Evolutionary conservation across 805 yeast genomes (phyloP).

Genomic region (Saccharomyces cerevisiae): DNA sequence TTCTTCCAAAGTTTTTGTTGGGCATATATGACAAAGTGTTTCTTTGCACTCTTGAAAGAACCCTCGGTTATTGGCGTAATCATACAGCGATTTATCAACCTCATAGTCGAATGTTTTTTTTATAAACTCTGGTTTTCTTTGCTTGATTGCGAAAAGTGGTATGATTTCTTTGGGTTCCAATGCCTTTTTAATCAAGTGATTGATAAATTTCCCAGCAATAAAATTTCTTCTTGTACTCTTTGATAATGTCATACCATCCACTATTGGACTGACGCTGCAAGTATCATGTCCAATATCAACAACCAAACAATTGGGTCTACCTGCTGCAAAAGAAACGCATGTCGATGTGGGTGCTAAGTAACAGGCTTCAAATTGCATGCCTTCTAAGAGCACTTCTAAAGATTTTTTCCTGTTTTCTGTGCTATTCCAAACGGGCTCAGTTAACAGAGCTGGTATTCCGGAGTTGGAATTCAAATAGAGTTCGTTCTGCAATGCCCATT

Average conservation of each 20-base stretch:
- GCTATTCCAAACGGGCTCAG: constrained; percentile 84
- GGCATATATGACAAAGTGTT: constrained; percentile 44
- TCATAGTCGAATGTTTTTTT: constrained; percentile 18
- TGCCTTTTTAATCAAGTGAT: constrained; percentile 23
- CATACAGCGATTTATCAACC: constrained; percentile 43
- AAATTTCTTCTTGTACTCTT: constrained; percentile 63
- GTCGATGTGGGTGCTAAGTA: constrained; percentile 79
- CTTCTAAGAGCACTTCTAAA: constrained; percentile 64
- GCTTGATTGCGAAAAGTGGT: constrained; percentile 27
- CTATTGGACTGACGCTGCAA: constrained; percentile 69
- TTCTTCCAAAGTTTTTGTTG: constrained; percentile 17
- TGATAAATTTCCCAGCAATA: constrained; percentile 62
- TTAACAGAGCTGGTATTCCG: constrained; percentile 56
- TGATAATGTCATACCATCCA: constrained; percentile 70
- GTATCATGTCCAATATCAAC: constrained; percentile 81
- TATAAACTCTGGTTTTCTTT: constrained; percentile 27
- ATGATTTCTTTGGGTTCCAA: constrained; percentile 29
- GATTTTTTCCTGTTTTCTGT: constrained; percentile 57
- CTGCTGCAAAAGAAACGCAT: constrained; percentile 80
- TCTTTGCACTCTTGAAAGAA: constrained; percentile 72
- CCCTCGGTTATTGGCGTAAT: constrained; percentile 44
- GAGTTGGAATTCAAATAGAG: constrained; percentile 39
- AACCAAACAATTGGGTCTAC: constrained; percentile 77
- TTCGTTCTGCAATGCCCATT: constrained; percentile 44
- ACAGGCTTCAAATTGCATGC: constrained; percentile 67